Evolutionary conservation across 1,139 yeast species (phyloP), one percentile per base, ranked within the genome.

Genomic region (Pichia sp.): DNA sequence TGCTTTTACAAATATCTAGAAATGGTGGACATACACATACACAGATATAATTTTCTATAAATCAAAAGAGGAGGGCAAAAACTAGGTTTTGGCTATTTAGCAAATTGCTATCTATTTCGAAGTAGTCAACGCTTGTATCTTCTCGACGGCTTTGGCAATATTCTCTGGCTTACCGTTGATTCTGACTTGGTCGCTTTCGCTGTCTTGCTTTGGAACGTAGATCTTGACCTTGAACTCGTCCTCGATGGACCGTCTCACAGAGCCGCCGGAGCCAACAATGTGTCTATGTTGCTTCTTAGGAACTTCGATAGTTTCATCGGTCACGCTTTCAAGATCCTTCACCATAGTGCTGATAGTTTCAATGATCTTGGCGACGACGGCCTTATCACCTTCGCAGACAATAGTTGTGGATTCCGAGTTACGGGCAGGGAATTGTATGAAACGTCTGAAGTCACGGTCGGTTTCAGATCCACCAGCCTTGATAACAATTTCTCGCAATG

Each of bases 211-310:
- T 60, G 98, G 98, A 66, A 93, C 80, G 51, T 75, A 77, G 56
- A 93, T 72, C 33, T 71, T 68, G 50, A 89, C 93, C 16, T 76
- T 75, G 70, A 77, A 87, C 63, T 86, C 89, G 30, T 78, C 75
- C 74, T 91, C 95, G 60, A 91, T 72, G 10, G 81, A 77, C 63
- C 86, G 85, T 73, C 93, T 89, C 56, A 81, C 79, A 14, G 83
- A 68, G 46, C 98, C 98, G 58, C 84, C 84, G 46, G 92, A 83
- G 43, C 98, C 98, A 69, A 93, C 83, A 58, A 93, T 69, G 27
- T 83, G 76, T 64, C 91, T 81, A 65, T 89, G 95, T 68, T 85
- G 86, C 56, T 84, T 87, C 69, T 84, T 82, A 46, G 95, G 80
- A 63, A 93, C 78, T 9, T 79, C 84, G 54, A 84, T 67, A 38